A percentile compares a stretch with the other conserved stretches of the same genome.
These are phyloP conservation scores for Amaranthus palmeri DNA, from an alignment of 148 eudicot genomes.

Conservation along the genomic window DNA sequence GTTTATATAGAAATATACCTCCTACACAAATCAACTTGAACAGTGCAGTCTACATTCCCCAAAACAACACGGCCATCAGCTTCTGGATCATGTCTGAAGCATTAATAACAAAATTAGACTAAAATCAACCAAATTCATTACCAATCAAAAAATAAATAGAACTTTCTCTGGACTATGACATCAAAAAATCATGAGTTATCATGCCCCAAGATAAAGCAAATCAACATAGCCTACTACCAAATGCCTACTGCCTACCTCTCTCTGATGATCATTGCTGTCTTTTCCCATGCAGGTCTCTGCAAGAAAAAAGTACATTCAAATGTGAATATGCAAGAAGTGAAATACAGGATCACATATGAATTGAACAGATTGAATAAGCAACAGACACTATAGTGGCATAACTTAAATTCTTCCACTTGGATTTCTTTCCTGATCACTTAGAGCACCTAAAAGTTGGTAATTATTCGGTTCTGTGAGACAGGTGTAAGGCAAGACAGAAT, in stretches of 20 bases:
- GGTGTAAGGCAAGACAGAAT: too few species aligned
- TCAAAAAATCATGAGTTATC: neutral
- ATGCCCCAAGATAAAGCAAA: neutral
- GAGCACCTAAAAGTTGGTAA: neutral
- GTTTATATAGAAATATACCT: constrained; percentile 41
- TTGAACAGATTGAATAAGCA: neutral
- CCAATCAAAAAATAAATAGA: neutral
- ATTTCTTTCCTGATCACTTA: neutral
- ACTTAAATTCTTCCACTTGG: neutral
- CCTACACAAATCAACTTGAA: constrained; percentile 10
- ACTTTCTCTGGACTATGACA: neutral
- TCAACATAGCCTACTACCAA: neutral
- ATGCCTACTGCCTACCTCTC: constrained; percentile 55
- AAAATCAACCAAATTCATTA: neutral
- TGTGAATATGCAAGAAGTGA: neutral
- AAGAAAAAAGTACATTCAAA: constrained; percentile 2
- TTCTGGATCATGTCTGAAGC: constrained; percentile 29
- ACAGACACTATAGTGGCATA: neutral
- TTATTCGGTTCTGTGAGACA: neutral
- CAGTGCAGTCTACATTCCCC: too few species aligned
- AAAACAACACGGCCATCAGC: too few species aligned
- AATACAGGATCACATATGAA: neutral
- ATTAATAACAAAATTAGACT: constrained; percentile 12
- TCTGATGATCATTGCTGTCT: constrained; percentile 67
- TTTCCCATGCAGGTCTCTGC: constrained; percentile 99